Percentiles rank a stretch among this genome's conserved stretches.
phyloP scores from a whole-genome alignment of 805 yeast species.

The Kodamaea nitidulidarum region DNA sequence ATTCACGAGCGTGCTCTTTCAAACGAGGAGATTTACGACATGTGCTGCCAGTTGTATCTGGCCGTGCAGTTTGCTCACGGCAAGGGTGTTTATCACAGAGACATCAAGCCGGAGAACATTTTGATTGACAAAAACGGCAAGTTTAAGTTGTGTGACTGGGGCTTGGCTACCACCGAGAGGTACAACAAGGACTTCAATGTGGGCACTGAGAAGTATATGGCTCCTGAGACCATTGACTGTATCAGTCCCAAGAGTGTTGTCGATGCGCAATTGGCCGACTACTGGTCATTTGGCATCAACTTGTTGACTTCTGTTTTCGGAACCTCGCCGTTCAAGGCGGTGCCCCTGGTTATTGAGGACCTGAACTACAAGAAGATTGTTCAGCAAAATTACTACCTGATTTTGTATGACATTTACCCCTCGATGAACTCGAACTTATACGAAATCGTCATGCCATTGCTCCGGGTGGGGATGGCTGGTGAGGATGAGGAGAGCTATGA shows the following conservation, averaged over 20 bases:
- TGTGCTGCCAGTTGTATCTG: slow-evolving; percentile 44
- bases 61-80: slow-evolving; percentile 56
- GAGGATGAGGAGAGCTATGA: slow-evolving; percentile 18
- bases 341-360: slow-evolving; percentile 27
- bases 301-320: slow-evolving; percentile 49
- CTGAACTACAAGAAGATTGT: slow-evolving; percentile 42
- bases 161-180: slow-evolving; percentile 35
- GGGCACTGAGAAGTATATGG: slow-evolving; percentile 60
- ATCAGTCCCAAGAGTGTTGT: slow-evolving; percentile 3
- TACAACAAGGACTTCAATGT: slow-evolving; percentile 35
- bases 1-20: slow-evolving; percentile 24
- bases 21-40: slow-evolving; percentile 11
- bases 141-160: slow-evolving; percentile 56
- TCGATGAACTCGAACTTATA: slow-evolving; percentile 42
- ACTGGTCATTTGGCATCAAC: slow-evolving; percentile 54
- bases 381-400: slow-evolving; percentile 31
- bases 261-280: slow-evolving; percentile 38
- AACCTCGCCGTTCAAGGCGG: slow-evolving; percentile 45
- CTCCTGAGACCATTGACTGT: slow-evolving; percentile 50
- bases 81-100: slow-evolving; percentile 53
- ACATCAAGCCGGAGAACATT: slow-evolving; percentile 56
- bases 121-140: slow-evolving; percentile 52
- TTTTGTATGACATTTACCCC: slow-evolving; percentile 48
- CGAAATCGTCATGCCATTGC: slow-evolving; percentile 37
- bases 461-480: slow-evolving; percentile 35